These are phyloP conservation scores for Candida sakaeoensis DNA, from an alignment of 805 yeast species.

Conservation along the genomic window DNA sequence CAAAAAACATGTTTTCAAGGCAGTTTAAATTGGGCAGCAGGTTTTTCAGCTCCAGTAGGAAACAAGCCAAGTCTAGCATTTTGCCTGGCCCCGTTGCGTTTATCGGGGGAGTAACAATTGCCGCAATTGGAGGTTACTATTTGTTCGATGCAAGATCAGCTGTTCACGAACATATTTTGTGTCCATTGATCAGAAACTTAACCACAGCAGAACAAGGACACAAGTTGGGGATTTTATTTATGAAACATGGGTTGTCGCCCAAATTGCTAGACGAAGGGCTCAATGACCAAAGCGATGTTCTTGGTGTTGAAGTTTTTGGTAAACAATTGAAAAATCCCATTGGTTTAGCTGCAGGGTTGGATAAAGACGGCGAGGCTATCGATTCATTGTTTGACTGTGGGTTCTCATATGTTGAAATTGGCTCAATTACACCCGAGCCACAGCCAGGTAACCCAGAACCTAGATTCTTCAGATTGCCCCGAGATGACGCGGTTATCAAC, in stretches of 20 bases:
- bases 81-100: conserved; percentile 14
- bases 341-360: conserved; percentile 95
- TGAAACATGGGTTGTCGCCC: conserved; percentile 71
- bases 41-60: background rate
- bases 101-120: conserved; percentile 20
- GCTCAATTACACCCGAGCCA: conserved; percentile 87
- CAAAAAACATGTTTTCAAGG: background rate
- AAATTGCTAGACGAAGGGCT: conserved; percentile 51
- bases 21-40: background rate
- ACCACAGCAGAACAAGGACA: conserved; percentile 90
- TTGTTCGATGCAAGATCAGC: conserved; percentile 76
- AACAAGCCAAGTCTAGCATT: conserved; percentile 14
- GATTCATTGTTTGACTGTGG: conserved; percentile 77
- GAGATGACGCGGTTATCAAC: conserved; percentile 88
- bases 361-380: conserved; percentile 88
- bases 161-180: conserved; percentile 71
- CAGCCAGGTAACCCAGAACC: conserved; percentile 96
- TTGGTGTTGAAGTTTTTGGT: conserved; percentile 65
- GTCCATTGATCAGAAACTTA: conserved; percentile 67
- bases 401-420: conserved; percentile 87
- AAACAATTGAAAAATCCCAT: conserved; percentile 68
- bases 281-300: conserved; percentile 31
- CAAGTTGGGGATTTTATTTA: conserved; percentile 60
- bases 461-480: conserved; percentile 78
- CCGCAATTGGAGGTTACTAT: conserved; percentile 47